A percentile compares a stretch with the other conserved stretches of the same genome.
Evolutionary conservation across 352 stramenopile species (phyloP).

Genomic region (Phytophthora capsici): DNA sequence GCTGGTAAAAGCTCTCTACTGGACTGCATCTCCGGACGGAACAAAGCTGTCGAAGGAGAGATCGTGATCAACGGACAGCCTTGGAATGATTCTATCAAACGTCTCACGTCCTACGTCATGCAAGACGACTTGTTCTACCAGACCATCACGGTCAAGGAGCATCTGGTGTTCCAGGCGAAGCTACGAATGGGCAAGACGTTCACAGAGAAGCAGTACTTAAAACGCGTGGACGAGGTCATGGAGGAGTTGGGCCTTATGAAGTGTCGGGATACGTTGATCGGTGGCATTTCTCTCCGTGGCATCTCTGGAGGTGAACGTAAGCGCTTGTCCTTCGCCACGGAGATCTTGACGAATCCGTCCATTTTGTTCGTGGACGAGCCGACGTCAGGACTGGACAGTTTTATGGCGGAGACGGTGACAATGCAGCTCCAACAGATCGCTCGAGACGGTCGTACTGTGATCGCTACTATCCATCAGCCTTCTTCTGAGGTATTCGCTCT

Average conservation of each 20-base stretch:
- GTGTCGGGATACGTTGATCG: constrained; percentile 66
- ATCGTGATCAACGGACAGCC: constrained; percentile 72
- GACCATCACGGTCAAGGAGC: constrained; percentile 91
- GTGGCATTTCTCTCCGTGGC: constrained; percentile 43
- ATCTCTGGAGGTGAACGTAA: constrained; percentile 86
- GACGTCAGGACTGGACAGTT: constrained; percentile 64
- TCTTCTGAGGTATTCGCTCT: constrained; percentile 58
- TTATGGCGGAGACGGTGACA: constrained; percentile 57
- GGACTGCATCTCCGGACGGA: constrained; percentile 93
- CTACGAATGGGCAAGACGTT: constrained; percentile 69
- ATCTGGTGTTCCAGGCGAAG: constrained; percentile 84
- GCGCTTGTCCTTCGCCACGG: constrained; percentile 79
- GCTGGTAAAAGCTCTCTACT: constrained; percentile 94
- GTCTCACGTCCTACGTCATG: constrained; percentile 73
- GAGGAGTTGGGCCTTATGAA: constrained; percentile 65
- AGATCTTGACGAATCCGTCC: constrained; percentile 85
- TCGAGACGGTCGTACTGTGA: constrained; percentile 78
- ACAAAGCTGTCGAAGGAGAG: constrained; percentile 66
- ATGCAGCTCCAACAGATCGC: constrained; percentile 69
- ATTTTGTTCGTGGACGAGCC: constrained; percentile 89
- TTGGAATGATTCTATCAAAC: constrained; percentile 43
- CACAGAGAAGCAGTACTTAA: constrained; percentile 33
- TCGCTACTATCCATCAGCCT: constrained; percentile 90
- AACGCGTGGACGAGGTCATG: constrained; percentile 59
- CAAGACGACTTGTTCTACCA: constrained; percentile 91